Evolutionary conservation across 306 rosid species (phyloP).

Genomic region (Dryas alaskensis): DNA sequence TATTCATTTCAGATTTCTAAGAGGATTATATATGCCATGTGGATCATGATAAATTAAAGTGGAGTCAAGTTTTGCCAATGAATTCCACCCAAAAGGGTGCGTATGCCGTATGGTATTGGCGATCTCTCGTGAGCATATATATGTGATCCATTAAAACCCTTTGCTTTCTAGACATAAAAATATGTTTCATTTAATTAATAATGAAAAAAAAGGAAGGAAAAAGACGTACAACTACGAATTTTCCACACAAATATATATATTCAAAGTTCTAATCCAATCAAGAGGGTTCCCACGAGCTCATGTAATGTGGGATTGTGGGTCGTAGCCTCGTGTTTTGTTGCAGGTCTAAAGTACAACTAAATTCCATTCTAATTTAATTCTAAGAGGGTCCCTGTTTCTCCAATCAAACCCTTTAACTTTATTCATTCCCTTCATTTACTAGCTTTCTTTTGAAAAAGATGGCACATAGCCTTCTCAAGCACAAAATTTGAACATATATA

Average conservation of each 20-base stretch:
- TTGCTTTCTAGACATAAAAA: not conserved
- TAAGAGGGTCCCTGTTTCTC: not conserved
- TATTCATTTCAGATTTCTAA: too few species aligned
- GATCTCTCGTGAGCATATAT: too few species aligned
- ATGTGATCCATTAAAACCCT: not conserved
- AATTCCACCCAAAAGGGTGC: too few species aligned
- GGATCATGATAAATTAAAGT: too few species aligned
- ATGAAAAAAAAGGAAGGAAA: not conserved
- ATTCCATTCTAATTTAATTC: not conserved
- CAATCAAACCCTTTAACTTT: not conserved
- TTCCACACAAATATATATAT: not conserved
- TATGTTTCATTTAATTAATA: not conserved
- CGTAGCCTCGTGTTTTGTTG: not conserved
- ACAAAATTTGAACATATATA: too few species aligned
- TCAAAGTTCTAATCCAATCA: not conserved
- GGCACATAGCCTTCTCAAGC: too few species aligned
- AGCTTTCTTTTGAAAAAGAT: too few species aligned
- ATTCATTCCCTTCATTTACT: not conserved
- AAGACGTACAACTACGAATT: not conserved
- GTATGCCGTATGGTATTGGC: too few species aligned
- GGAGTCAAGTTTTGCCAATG: too few species aligned
- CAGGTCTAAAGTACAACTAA: not conserved
- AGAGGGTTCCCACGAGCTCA: conserved; percentile 7
- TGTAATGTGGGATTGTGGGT: not conserved
- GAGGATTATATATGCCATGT: too few species aligned